Evolutionary conservation across 495 filamentous ascomycete species (phyloP).

Genomic region (Beverwykella pulmonaria): DNA sequence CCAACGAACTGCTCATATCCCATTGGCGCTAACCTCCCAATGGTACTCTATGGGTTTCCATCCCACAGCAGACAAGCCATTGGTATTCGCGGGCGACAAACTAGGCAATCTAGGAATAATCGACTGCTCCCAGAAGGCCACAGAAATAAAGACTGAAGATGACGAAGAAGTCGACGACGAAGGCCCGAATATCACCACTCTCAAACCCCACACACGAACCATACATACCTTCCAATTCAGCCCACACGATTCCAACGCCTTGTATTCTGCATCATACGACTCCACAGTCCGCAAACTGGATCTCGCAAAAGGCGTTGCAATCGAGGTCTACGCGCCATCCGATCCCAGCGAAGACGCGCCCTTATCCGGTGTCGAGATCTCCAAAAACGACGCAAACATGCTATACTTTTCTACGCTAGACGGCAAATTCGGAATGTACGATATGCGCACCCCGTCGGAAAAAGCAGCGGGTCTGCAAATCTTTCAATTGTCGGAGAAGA

Average conservation of each 20-base stretch:
- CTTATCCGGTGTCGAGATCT: slow-evolving; percentile 80
- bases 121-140: slow-evolving; percentile 75
- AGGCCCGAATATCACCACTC: slow-evolving; percentile 75
- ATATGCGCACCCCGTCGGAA: slow-evolving; percentile 62
- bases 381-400: slow-evolving; percentile 66
- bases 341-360: slow-evolving; percentile 71
- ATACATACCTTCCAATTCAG: slow-evolving; percentile 82
- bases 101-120: slow-evolving; percentile 92
- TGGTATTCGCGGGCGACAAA: slow-evolving; percentile 96
- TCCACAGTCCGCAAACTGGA: slow-evolving; percentile 88
- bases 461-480: slow-evolving; percentile 57
- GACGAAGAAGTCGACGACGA: slow-evolving; percentile 67
- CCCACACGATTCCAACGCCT: slow-evolving; percentile 63
- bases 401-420: slow-evolving; percentile 87
- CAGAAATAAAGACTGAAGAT: slow-evolving; percentile 52
- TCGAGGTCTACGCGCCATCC: slow-evolving; percentile 75
- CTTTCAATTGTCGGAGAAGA: slow-evolving; percentile 84
- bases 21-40: slow-evolving; percentile 2
- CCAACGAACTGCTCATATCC: neutral
- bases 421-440: slow-evolving; percentile 76
- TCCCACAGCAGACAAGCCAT: slow-evolving; percentile 77
- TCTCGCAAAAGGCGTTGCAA: slow-evolving; percentile 72
- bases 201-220: slow-evolving; percentile 87
- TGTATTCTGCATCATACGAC: slow-evolving; percentile 93
- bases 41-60: slow-evolving; percentile 84